Evolutionary conservation across 441 rosid species (phyloP).

Genomic region (Eutrema salsugineum): DNA sequence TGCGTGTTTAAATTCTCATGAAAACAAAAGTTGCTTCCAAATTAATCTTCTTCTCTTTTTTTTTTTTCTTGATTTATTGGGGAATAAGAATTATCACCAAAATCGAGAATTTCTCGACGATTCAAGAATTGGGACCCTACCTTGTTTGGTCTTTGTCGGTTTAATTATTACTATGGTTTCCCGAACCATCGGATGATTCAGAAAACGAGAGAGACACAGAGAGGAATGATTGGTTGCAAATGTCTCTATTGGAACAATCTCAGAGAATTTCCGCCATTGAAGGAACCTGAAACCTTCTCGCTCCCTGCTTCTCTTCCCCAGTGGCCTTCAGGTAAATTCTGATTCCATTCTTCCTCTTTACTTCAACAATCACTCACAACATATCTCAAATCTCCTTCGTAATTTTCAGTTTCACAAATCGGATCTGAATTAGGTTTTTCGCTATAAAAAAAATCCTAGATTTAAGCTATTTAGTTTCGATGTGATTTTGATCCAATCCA

Average conservation of each 20-base stretch:
- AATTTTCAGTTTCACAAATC: neutral
- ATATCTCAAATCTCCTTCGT: neutral
- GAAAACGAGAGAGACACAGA: neutral
- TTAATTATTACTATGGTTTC: constrained; percentile 1
- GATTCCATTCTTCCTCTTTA: no score
- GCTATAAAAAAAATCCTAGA: neutral
- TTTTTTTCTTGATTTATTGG: neutral
- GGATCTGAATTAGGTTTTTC: neutral
- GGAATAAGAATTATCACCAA: neutral
- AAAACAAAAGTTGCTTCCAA: neutral
- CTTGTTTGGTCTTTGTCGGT: constrained; percentile 8
- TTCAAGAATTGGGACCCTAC: neutral
- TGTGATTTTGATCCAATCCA: neutral
- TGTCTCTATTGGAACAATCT: constrained; percentile 27
- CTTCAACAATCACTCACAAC: no score
- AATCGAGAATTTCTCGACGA: neutral
- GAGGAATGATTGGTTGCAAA: constrained; percentile 29
- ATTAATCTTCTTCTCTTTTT: neutral
- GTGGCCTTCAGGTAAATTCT: constrained; percentile 27
- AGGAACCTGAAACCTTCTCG: constrained; percentile 25
- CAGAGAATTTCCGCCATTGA: constrained; percentile 14
- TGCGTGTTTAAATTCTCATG: no score
- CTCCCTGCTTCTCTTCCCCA: constrained; percentile 27
- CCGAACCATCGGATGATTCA: constrained; percentile 24
- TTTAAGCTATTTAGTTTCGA: neutral